Evolutionary conservation across 1,284 basidiomycete genomes (phyloP), one percentile per base, ranked within the genome.

Genomic region (Microbotryum scabiosae): DNA sequence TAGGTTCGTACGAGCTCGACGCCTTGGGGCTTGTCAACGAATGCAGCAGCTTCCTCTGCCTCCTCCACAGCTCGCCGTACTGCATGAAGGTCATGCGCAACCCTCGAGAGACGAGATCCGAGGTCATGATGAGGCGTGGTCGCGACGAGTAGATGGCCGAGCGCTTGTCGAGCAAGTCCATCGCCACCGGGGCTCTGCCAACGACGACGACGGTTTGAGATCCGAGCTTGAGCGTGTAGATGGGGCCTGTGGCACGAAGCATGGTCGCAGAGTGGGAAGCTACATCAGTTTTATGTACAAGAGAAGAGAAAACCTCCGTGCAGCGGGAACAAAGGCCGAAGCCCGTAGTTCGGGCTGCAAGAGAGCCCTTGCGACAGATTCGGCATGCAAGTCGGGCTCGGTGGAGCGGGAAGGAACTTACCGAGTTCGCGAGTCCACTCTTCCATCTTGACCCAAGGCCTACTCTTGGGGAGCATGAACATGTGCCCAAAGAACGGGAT

Each of bases 71-170:
- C 21, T 70, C 69, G 46, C 66, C 60, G 57, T 69, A 69, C n/a
- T 61, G 71, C 71, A 73, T 73, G 59, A 73, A 73, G 10, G 70
- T 72, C 59, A 73, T 62, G 41, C 72, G 61, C n/a, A 72, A 54
- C 2, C 66, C 66, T 23, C 63, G 56, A 8, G 65, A 69, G 43
- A 71, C 67, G 32, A 72, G 68, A 45, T 73, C 72, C 16, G 62
- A 63, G 23, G 72, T 68, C 70, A 72, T 71, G 55, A 73, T 68
- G 21, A 60, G 45, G 32, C 71, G 62, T 26, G 72, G 70, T 45
- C 72, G 65, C 5, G 65, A 68, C 23, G 69, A 70, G 60, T 70
- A 72, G 23, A 66, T 72, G 10, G 69, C 65, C 16, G 68, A 68
- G 16, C 70, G 67, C 44, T 71, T 68, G 51, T 73, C 72, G 59